phyloP scores from a whole-genome alignment of 2,329 filamentous ascomycete species.

The Aschersonia sp. region DNA sequence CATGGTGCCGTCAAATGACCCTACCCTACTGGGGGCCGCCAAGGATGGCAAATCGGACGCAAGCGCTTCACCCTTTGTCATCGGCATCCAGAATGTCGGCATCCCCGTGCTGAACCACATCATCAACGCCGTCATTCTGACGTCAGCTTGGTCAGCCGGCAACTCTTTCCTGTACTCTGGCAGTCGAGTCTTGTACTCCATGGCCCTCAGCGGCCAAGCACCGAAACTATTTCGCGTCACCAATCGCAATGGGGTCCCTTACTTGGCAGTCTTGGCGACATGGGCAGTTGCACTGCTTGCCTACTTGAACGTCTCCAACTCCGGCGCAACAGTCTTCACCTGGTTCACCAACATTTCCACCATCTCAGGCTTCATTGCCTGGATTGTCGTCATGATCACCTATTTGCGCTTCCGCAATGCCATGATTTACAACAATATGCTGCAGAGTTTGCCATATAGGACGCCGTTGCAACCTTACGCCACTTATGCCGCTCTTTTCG shows the following conservation, averaged over 20 bases:
- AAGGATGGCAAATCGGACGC: conserved; percentile 27
- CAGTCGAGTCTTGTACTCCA: conserved; percentile 54
- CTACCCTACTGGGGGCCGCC: conserved; percentile 35
- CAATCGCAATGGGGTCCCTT: conserved; percentile 47
- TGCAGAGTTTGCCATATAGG: conserved; percentile 34
- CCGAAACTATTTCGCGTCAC: conserved; percentile 46
- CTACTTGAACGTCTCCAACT: conserved; percentile 53
- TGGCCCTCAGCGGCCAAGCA: conserved; percentile 53
- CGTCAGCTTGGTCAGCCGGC: conserved; percentile 49
- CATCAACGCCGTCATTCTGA: conserved; percentile 54
- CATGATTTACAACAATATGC: conserved; percentile 35
- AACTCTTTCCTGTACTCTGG: conserved; percentile 53
- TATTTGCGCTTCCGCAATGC: conserved; percentile 46
- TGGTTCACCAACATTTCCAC: conserved; percentile 63
- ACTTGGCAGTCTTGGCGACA: conserved; percentile 35
- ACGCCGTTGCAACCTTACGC: conserved; percentile 47
- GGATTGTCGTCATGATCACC: conserved; percentile 43
- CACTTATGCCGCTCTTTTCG: conserved; percentile 42
- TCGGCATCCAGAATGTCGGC: conserved; percentile 51
- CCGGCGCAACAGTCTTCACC: conserved; percentile 48
- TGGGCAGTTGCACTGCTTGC: conserved; percentile 49
- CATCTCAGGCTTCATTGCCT: conserved; percentile 44
- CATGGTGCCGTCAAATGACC: conserved; percentile 51
- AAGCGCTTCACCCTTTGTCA: conserved; percentile 47
- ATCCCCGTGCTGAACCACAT: conserved; percentile 50